These are phyloP conservation scores for Wickerhamiella spandovensis DNA, from an alignment of 805 yeast species.

Conservation along the genomic window DNA sequence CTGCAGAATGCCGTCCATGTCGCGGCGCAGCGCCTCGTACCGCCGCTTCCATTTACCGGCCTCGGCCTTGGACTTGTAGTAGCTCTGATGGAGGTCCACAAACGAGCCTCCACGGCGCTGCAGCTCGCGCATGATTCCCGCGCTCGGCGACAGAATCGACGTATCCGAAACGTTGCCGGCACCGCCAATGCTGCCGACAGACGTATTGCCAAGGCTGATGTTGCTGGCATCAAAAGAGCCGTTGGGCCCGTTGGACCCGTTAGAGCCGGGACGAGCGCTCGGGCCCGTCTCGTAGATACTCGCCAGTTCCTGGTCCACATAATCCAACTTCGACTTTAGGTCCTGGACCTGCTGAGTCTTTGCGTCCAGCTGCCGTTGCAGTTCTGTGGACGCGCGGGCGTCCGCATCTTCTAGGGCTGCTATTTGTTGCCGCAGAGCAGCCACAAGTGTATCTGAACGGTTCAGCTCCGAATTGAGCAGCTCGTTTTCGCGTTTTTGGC, in stretches of 20 bases:
- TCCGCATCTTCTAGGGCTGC: conserved; percentile 22
- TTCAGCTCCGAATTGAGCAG: conserved; percentile 29
- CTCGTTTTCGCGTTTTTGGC: conserved; percentile 47
- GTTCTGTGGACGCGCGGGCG: background rate
- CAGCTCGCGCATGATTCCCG: conserved; percentile 38
- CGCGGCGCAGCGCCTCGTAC: conserved; percentile 54
- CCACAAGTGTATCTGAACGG: conserved; percentile 27
- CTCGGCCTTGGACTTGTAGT: conserved; percentile 49
- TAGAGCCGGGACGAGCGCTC: background rate
- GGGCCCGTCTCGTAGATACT: conserved; percentile 12
- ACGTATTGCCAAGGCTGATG: background rate
- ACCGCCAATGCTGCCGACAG: too few species aligned
- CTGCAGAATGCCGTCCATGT: conserved; percentile 54
- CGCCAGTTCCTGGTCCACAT: conserved; percentile 8
- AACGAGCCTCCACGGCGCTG: conserved; percentile 42
- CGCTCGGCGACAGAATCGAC: conserved; percentile 20
- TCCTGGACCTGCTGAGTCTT: background rate
- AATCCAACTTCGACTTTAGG: conserved; percentile 6
- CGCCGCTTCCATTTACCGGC: conserved; percentile 56
- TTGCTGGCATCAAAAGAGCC: conserved; percentile 16
- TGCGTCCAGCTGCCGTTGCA: conserved; percentile 5
- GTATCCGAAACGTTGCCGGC: conserved; percentile 9
- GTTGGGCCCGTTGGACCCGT: background rate
- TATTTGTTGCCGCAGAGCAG: conserved; percentile 33
- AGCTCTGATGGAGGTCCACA: conserved; percentile 53